Conservation (phyloP, 2,329 filamentous ascomycete species). For the Alternaria sp. region DNA sequence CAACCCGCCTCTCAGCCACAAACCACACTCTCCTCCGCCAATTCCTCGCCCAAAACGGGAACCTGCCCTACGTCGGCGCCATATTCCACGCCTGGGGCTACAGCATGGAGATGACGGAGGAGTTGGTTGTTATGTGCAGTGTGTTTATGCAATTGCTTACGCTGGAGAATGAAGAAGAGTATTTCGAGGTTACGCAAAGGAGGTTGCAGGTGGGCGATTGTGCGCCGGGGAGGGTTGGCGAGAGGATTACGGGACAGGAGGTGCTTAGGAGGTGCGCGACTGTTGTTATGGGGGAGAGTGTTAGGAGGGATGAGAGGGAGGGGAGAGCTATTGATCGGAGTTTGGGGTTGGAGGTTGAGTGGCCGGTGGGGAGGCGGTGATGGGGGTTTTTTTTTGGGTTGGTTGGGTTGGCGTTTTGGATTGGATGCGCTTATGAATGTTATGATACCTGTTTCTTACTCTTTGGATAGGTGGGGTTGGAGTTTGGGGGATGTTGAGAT, state of each 20-base stretch:
- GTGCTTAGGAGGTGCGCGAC: slow-evolving; percentile 43
- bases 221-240: slow-evolving; percentile 27
- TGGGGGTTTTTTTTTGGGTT: not conserved
- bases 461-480: not conserved
- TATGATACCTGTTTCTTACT: not conserved
- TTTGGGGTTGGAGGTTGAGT: slow-evolving; percentile 16
- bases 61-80: slow-evolving; percentile 37
- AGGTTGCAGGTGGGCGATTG: slow-evolving; percentile 40
- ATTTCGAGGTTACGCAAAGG: slow-evolving; percentile 31
- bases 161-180: slow-evolving; percentile 33
- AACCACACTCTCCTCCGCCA: slow-evolving; percentile 38
- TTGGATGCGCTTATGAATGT: not conserved
- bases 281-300: slow-evolving; percentile 41
- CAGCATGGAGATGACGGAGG: slow-evolving; percentile 37
- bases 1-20: slow-evolving; percentile 28
- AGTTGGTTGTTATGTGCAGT: slow-evolving; percentile 42
- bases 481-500: not conserved
- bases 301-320: slow-evolving; percentile 44
- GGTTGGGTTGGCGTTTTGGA: not conserved
- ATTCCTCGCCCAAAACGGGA: slow-evolving; percentile 27
- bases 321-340: slow-evolving; percentile 33
- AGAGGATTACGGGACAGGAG: slow-evolving; percentile 29
- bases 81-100: slow-evolving; percentile 46
- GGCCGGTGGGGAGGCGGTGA: slow-evolving; percentile 12
- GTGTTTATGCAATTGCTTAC: slow-evolving; percentile 44